These are phyloP conservation scores for Lecanoromycetidae sp. DNA, from an alignment of 2,329 filamentous ascomycete genomes.

Conservation along the genomic window DNA sequence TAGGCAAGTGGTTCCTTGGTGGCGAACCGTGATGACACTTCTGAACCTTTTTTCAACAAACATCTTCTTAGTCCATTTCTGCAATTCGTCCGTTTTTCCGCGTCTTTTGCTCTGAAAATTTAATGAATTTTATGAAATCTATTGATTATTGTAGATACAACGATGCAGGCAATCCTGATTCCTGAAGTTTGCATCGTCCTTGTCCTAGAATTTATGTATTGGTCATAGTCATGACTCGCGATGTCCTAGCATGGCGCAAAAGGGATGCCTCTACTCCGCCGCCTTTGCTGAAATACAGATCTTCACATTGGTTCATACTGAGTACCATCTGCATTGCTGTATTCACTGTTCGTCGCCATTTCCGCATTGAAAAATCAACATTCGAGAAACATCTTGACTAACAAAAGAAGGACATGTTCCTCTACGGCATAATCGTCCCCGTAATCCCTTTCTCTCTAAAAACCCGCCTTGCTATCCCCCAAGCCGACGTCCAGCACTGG, in stretches of 20 bases:
- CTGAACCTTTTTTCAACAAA: too few species aligned
- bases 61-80: too few species aligned
- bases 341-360: constrained; percentile 21
- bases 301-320: constrained; percentile 29
- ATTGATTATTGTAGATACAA: too few species aligned
- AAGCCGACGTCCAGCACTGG: constrained; percentile 37
- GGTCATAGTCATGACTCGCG: constrained; percentile 5
- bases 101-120: too few species aligned
- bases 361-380: background rate
- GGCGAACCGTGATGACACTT: too few species aligned
- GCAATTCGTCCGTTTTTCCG: too few species aligned
- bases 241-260: constrained; percentile 11
- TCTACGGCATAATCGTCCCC: constrained; percentile 43
- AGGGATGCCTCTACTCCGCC: constrained; percentile 10
- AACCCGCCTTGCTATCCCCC: constrained; percentile 39
- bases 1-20: too few species aligned
- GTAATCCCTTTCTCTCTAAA: constrained; percentile 58
- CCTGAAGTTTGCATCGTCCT: too few species aligned
- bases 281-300: constrained; percentile 21
- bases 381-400: background rate
- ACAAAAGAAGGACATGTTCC: constrained; percentile 20
- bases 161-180: too few species aligned
- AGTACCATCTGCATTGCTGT: constrained; percentile 30
- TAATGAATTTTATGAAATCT: too few species aligned
- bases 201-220: too few species aligned